These are phyloP conservation scores for Aristolochia fimbriata DNA, from an alignment of 164 flowering plant species.

Conservation along the genomic window DNA sequence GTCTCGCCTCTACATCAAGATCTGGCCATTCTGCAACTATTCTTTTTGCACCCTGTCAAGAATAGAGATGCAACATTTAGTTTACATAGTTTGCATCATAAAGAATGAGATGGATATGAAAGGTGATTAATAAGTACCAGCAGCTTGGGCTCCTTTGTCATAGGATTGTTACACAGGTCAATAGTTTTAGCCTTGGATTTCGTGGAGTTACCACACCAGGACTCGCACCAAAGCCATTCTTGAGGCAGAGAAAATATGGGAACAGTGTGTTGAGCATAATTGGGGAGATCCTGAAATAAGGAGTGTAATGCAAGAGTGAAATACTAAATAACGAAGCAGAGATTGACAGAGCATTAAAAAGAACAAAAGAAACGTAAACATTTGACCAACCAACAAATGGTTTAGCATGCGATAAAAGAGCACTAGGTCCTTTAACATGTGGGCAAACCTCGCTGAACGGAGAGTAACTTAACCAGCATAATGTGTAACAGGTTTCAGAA, in stretches of 20 bases:
- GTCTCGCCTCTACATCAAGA: constrained; percentile 78
- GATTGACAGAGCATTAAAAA: too few species aligned
- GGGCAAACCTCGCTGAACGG: too few species aligned
- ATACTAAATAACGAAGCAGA: too few species aligned
- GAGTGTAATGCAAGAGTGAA: neutral
- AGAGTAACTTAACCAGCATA: too few species aligned
- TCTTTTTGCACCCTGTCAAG: constrained; percentile 78
- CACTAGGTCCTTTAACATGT: too few species aligned
- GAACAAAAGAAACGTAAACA: too few species aligned
- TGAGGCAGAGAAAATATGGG: constrained; percentile 92
- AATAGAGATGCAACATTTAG: neutral
- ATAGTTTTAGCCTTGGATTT: constrained; percentile 86
- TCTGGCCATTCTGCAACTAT: constrained; percentile 88
- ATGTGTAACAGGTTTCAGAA: too few species aligned
- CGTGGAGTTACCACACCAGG: constrained; percentile 95
- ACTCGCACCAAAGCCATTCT: constrained; percentile 99
- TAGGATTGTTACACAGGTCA: constrained; percentile 97
- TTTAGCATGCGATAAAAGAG: too few species aligned
- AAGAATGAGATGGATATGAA: too few species aligned
- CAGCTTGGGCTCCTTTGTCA: constrained; percentile 99
- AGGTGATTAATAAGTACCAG: constrained; percentile 35
- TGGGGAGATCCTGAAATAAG: constrained; percentile 82
- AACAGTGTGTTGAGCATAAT: constrained; percentile 92
- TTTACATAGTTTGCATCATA: neutral
- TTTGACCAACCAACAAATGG: too few species aligned